Base-by-base conservation (phyloP, 208 protist species). In the Wallacemonas sp. region DNA sequence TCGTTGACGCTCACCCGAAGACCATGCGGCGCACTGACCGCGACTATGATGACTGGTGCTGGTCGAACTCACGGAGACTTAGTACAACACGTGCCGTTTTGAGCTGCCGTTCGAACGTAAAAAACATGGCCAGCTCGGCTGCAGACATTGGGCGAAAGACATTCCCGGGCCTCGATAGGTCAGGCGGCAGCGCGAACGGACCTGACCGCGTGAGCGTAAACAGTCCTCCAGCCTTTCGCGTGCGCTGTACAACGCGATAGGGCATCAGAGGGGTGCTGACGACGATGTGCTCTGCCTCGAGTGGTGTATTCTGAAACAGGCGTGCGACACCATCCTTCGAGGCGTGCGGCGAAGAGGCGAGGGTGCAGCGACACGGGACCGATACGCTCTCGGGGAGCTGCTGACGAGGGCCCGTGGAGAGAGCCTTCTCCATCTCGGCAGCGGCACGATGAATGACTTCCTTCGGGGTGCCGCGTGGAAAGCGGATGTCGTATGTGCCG, bases 11-110 rank as follows among this genome's bases (percentile, higher is more conserved):
- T n/a, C n/a, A n/a, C n/a, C n/a, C n/a, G n/a, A n/a, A n/a, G n/a
- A n/a, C n/a, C n/a, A 21, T 6, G 5, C 17, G 17, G 46, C 17
- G 15, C 22, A 37, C 41, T 34, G 36, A 54, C 4, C 3, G 29
- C n/a, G 24, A 27, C 34, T 36, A 64, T 13, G 46, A 13, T 19
- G 8, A 9, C 4, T 34, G 19, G 19, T 32, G 37, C 21, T 8
- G 12, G 58, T 87, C 83, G 64, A 95, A 93, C 62, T 95, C 86
- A 22, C 70, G 73, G 29, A 95, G 68, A 34, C 73, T 92, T 38
- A 95, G 63, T 24, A 95, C 59, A 54, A 95, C 71, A n/a, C 85
- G 86, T 44, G 92, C 93, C 38, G 78, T 85, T 68, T 95, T 95
- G 13, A 95, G 72, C 9, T 73, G 68, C 1, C 85, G 64, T 73